Evolutionary conservation across 139 green algal species (phyloP), one percentile per base, ranked within the genome.

Genomic region (Closterium sp.): DNA sequence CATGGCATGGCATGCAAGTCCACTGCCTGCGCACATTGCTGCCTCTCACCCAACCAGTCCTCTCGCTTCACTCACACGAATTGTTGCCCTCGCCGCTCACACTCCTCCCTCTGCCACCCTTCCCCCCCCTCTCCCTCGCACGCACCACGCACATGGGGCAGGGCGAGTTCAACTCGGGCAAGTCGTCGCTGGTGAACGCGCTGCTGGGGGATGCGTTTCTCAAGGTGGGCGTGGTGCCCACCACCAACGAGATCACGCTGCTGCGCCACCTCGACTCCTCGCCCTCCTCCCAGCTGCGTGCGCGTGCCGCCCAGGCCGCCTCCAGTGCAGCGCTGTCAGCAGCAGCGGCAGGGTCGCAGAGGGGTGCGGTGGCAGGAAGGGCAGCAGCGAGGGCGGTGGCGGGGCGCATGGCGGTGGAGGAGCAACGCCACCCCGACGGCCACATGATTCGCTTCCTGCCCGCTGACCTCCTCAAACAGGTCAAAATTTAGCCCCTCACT

Each of bases 171-270:
- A 98, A 98, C 94, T 95, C 93, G 31, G 97, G 94, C 27, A 99
- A 99, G 95, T 98, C 97, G 27, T 97, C 97, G 0, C 96, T 99
- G 21, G 97, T 99, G 94, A 99, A 99, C 85, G 97, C 98, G 11
- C 95, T 99, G 85, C 96, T 99, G 84, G 97, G 97, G 9, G 88
- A 79, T 19, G 94, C 95, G 42, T 98, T 97, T 91, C 95, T 99
- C 30, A 96, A 96, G 0, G 97, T 99, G 87, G 98, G 98, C 85
- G 97, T 99, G 86, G 95, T 99, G 92, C 98, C 98, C 45, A 99
- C 98, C 90, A 99, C 98, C 70, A 99, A 99, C 92, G 98, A 99
- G 94, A 99, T 99, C 92, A 97, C 94, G 21, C 95, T 99, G n/a
- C 95, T 99, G 62, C 97, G 96, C 91, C 97, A 97, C 86, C 88